These are phyloP conservation scores for Huiozyma sinensis DNA, from an alignment of 805 yeast genomes.

Conservation along the genomic window DNA sequence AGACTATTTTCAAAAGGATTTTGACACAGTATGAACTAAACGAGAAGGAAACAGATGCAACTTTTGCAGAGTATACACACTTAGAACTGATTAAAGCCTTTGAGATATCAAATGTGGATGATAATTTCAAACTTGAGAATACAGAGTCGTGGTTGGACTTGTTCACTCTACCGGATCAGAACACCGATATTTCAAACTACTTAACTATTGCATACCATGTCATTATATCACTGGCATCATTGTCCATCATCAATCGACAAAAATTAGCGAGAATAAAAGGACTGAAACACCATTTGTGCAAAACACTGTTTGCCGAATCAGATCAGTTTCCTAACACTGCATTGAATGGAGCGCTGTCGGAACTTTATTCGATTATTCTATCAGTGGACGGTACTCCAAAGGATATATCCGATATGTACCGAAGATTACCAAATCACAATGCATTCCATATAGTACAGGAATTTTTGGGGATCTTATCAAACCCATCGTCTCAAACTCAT, in stretches of 20 bases:
- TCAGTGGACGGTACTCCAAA: conserved; percentile 11
- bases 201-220: conserved; percentile 8
- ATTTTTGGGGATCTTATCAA: conserved; percentile 10
- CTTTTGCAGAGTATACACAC: conserved; percentile 12
- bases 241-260: conserved; percentile 19
- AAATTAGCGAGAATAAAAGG: conserved; percentile 7
- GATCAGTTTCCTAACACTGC: not conserved
- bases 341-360: conserved; percentile 4
- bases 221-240: conserved; percentile 13
- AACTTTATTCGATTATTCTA: conserved; percentile 11
- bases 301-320: not conserved
- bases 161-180: too few relatives aligned
- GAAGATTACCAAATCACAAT: conserved; percentile 2
- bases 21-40: not conserved
- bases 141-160: conserved; percentile 9
- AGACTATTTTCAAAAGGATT: not conserved
- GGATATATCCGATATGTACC: conserved; percentile 16
- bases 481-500: conserved; percentile 16
- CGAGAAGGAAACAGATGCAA: not conserved
- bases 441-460: conserved; percentile 8
- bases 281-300: conserved; percentile 5
- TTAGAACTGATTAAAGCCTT: conserved; percentile 12
- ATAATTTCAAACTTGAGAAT: conserved; percentile 10
- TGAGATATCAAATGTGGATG: conserved; percentile 9
- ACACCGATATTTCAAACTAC: too few relatives aligned